phyloP scores from a whole-genome alignment of 345 rosid genomes.

The Anastatica hierochuntica region DNA sequence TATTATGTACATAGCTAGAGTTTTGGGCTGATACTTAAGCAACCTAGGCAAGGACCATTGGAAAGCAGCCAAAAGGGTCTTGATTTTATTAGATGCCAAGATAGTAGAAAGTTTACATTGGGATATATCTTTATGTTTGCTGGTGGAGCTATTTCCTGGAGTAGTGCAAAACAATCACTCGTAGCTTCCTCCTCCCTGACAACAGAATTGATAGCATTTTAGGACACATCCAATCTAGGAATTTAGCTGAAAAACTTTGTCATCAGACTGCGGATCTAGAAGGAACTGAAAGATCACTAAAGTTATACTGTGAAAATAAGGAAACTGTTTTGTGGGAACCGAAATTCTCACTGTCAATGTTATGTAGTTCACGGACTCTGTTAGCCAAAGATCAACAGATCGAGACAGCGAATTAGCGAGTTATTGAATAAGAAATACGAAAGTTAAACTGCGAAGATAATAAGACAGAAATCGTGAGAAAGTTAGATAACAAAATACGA shows the following conservation, averaged over 20 bases:
- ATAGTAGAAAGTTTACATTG: background rate
- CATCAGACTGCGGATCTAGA: background rate
- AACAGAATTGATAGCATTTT: background rate
- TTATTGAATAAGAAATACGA: no score
- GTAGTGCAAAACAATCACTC: background rate
- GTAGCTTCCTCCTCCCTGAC: background rate
- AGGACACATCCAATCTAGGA: background rate
- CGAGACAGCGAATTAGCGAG: no score
- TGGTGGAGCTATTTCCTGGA: background rate
- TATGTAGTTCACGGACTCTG: no score
- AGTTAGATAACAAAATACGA: no score
- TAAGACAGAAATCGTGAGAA: no score
- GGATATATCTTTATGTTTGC: background rate
- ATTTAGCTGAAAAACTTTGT: background rate
- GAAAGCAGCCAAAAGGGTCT: background rate
- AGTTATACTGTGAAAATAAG: background rate
- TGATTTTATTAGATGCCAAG: background rate
- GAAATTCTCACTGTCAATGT: no score
- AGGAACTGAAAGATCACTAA: background rate
- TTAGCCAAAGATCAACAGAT: no score
- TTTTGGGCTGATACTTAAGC: background rate
- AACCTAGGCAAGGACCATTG: background rate
- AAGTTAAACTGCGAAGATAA: no score
- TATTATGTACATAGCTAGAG: background rate
- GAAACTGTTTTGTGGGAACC: no score